Evolutionary conservation across 768 basidiomycete genomes (phyloP), one percentile per base, ranked within the genome.

Genomic region (Tricholoma hemisulphureum): DNA sequence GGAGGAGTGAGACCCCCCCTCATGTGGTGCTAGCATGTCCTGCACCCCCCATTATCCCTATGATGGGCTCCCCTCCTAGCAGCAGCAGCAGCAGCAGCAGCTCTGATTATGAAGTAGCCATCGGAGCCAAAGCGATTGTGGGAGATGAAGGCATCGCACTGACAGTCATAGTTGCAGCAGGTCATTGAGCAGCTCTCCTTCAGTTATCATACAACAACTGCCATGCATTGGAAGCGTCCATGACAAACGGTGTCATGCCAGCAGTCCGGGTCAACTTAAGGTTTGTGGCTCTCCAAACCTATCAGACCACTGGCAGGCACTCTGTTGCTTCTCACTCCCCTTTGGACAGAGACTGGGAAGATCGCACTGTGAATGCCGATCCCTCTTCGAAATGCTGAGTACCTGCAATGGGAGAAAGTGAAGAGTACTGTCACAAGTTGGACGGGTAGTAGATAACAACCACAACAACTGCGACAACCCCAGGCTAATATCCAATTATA

Each of bases 331-430:
- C 85, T 34, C 86, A 83, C 16, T 84, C 85, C 6, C n/a, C n/a
- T n/a, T n/a, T n/a, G n/a, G n/a, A n/a, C 6, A 79, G 51, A 20
- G 62, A 82, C 23, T 75, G 73, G 72, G 84, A 83, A 41, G 83
- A 79, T 8, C 72, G 77, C 10, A 70, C 70, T 54, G 60, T 66
- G 16, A 70, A 67, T 26, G 69, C 69, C 29, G 83, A 81, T 56
- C 68, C 72, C 35, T 75, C 81, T 2, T 71, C 81, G 11, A 90
- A 89, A 66, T 75, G 14, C 73, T 76, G 21, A 80, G 79, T 59
- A 74, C 85, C 29, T 92, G 89, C n/a, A n/a, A n/a, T 92, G 89
- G 90, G 83, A 88, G 59, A 88, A 84, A 67, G 76, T 92, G 51
- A 87, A 88, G 63, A 80, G 75, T 55, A 81, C 86, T 0, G 83